Base-by-base conservation (phyloP, 1,284 basidiomycete genomes). In the Leccinum fallax region DNA sequence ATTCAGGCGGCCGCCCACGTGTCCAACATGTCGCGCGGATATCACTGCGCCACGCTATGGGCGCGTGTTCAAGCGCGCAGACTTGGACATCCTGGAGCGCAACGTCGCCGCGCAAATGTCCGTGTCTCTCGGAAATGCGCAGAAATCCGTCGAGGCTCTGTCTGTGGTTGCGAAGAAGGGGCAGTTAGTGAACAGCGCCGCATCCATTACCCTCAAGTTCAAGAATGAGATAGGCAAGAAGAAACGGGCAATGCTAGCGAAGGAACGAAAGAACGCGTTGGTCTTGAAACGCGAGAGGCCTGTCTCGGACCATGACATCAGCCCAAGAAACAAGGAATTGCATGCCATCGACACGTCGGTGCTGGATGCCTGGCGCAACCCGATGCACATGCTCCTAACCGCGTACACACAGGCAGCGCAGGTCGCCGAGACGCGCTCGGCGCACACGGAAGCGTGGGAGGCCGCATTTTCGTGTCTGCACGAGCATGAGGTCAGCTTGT, bases 41-140 rank as follows among this genome's bases (percentile, higher is more conserved):
- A 83, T 88, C 65, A 82, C 78, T 0, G 76, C 81, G 9, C 80
- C 80, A 3, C 81, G 85, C 11, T 87, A 88, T 70, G 83, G 86
- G 2, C 82, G 88, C 2, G 74, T 85, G 28, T 82, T 79, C 70
- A 90, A 90, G 69, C 79, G 85, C 7, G 85, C 86, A 0, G 75
- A 82, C 61, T 74, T 88, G 28, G 86, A 89, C 62, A 83, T 90
- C 26, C 70, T 88, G 40, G 88, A 90, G 67, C 79, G 81, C 57
- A 88, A 89, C 61, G 79, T 88, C 16, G 82, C 85, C 0, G 77
- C 78, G 28, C 75, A 76, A 32, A 84, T 87, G 83, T 80, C 82
- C 0, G 69, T 67, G 13, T 75, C 76, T 9, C 76, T 88, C 4
- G 66, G 64, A 19, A 57, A 61, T 0, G 68, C 79, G 1, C 72